Conservation (phyloP, 768 basidiomycete genomes). For the Naganishia vaughanmartiniae region DNA sequence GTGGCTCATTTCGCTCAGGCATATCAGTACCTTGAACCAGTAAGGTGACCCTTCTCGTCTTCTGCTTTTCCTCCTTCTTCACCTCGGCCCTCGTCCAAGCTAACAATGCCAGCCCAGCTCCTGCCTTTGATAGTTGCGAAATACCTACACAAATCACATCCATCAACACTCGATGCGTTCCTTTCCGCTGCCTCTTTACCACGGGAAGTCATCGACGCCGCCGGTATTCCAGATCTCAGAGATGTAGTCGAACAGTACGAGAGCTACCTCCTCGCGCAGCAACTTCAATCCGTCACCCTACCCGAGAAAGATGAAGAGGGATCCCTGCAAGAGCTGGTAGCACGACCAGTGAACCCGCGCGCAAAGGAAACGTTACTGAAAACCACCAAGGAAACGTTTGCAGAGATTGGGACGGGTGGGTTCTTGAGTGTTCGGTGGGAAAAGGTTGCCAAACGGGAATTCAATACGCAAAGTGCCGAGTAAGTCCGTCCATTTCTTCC, state of each 20-base stretch:
- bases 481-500: constrained; percentile 30
- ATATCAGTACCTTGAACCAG: too few relatives aligned
- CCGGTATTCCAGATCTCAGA: constrained; percentile 39
- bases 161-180: neutral
- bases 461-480: constrained; percentile 43
- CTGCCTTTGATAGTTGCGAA: constrained; percentile 6
- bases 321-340: constrained; percentile 37
- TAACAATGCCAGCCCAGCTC: neutral
- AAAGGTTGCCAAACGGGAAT: constrained; percentile 38
- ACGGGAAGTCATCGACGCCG: neutral
- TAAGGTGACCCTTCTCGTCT: neutral
- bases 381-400: constrained; percentile 40
- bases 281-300: neutral
- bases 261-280: constrained; percentile 24
- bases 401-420: constrained; percentile 42
- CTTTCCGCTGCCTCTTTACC: neutral
- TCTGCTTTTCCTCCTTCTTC: neutral
- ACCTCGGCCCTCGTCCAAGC: neutral
- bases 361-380: constrained; percentile 37
- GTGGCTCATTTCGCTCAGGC: too few relatives aligned
- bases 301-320: too few relatives aligned
- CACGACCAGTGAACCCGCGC: constrained; percentile 17
- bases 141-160: constrained; percentile 1
- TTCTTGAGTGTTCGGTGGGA: constrained; percentile 38
- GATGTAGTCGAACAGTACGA: constrained; percentile 42